Conservation (phyloP, 2,329 filamentous ascomycete genomes). For the Truncatella angustata region DNA sequence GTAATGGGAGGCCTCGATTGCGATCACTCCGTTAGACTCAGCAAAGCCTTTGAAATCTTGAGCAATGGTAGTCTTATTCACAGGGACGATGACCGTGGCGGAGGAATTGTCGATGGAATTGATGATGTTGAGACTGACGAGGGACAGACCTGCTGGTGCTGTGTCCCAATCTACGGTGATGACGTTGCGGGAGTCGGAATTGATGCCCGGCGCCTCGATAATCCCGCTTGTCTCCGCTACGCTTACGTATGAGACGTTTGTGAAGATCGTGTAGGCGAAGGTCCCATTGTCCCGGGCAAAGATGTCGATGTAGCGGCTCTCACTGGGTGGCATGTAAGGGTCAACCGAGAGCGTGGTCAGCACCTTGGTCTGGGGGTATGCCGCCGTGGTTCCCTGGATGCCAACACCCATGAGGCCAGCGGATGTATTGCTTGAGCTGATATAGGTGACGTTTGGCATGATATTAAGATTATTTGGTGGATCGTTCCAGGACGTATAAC, state of each 20-base stretch:
- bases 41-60: background rate
- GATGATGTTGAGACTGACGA: no score
- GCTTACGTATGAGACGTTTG: background rate
- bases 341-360: background rate
- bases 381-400: background rate
- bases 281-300: background rate
- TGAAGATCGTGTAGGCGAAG: background rate
- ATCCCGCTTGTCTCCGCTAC: background rate
- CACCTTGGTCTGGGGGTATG: no score
- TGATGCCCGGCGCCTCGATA: background rate
- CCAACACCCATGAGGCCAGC: background rate
- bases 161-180: background rate
- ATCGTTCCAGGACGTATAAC: background rate
- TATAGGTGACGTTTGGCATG: background rate
- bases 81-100: background rate
- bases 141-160: no score
- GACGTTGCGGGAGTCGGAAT: background rate
- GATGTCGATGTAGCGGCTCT: background rate
- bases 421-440: background rate
- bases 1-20: background rate
- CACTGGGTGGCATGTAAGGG: background rate
- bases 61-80: background rate
- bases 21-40: background rate
- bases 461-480: background rate
- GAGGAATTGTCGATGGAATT: no score